These are phyloP conservation scores for Colletotrichum orbiculare DNA, from an alignment of 2,329 filamentous ascomycete genomes.

Conservation along the genomic window DNA sequence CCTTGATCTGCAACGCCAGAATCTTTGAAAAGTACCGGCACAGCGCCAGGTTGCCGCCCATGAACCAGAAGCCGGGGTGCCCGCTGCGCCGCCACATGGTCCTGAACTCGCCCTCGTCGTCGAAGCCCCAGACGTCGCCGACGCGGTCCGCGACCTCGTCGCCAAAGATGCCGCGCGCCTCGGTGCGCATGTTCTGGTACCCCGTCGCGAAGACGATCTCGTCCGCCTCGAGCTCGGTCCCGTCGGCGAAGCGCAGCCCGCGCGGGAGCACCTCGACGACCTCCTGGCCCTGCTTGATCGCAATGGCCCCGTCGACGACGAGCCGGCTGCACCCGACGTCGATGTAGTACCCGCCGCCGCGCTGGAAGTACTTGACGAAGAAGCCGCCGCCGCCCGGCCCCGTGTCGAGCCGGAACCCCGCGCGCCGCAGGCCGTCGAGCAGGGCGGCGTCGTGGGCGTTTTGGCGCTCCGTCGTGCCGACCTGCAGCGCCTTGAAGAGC, in stretches of 20 bases:
- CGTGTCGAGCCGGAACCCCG: constrained; percentile 70
- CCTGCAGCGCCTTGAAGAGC: constrained; percentile 70
- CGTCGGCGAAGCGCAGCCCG: constrained; percentile 56
- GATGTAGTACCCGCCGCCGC: constrained; percentile 46
- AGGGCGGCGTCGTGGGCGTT: constrained; percentile 52
- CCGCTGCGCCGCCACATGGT: constrained; percentile 47
- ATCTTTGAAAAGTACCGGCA: constrained; percentile 48
- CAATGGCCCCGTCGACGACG: constrained; percentile 47
- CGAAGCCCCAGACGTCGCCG: constrained; percentile 59
- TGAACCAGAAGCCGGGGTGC: constrained; percentile 50
- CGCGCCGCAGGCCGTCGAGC: constrained; percentile 59
- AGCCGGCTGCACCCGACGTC: constrained; percentile 41
- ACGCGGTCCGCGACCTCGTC: constrained; percentile 59
- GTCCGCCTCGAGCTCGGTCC: constrained; percentile 47
- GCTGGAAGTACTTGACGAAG: constrained; percentile 52
- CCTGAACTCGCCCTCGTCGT: constrained; percentile 58
- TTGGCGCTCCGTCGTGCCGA: constrained; percentile 51
- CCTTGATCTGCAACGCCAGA: constrained; percentile 44
- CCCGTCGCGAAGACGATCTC: constrained; percentile 59
- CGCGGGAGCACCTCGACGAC: constrained; percentile 61
- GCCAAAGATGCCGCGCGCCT: constrained; percentile 59
- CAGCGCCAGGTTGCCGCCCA: constrained; percentile 49
- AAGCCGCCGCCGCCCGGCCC: constrained; percentile 63
- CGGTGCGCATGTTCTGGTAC: constrained; percentile 65
- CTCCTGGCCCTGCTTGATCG: constrained; percentile 61